These are phyloP conservation scores for Phyllosticta citrichinensis DNA, from an alignment of 2,329 filamentous ascomycete genomes.

Conservation along the genomic window DNA sequence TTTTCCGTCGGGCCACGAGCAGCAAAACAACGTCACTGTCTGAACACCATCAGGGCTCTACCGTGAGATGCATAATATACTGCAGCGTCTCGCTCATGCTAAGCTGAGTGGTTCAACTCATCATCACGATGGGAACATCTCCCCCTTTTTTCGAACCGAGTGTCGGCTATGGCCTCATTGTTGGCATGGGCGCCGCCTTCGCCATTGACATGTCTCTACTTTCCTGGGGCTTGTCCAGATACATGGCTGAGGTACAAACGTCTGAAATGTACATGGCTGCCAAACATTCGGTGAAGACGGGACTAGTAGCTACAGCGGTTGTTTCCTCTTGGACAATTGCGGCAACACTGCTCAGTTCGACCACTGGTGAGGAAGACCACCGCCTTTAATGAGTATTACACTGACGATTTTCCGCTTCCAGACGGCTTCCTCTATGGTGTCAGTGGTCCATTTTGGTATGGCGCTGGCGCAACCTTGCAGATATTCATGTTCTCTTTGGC, in stretches of 20 bases:
- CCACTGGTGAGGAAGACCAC: not conserved
- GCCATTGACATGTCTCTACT: conserved; percentile 8
- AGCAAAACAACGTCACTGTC: not conserved
- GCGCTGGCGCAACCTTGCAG: conserved; percentile 23
- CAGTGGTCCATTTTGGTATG: conserved; percentile 23
- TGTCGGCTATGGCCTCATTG: conserved; percentile 9
- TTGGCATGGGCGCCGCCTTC: conserved; percentile 7
- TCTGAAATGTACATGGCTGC: conserved; percentile 19
- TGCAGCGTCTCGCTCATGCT: not conserved
- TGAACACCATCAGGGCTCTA: not conserved
- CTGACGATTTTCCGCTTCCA: not conserved
- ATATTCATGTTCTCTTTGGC: conserved; percentile 14
- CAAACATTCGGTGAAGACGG: conserved; percentile 17
- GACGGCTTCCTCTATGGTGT: conserved; percentile 13
- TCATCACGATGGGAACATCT: not conserved
- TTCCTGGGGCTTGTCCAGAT: conserved; percentile 8
- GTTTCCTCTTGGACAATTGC: conserved; percentile 15
- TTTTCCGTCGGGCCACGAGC: not conserved
- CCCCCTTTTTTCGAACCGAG: conserved; percentile 2
- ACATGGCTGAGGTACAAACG: conserved; percentile 11
- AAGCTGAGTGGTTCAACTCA: not conserved
- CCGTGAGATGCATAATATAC: not conserved
- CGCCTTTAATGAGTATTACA: not conserved
- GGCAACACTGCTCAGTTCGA: conserved; percentile 9
- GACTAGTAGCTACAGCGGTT: conserved; percentile 16